Conservation (phyloP, 2,329 filamentous ascomycete species). For the Sclerotinia trifoliorum region DNA sequence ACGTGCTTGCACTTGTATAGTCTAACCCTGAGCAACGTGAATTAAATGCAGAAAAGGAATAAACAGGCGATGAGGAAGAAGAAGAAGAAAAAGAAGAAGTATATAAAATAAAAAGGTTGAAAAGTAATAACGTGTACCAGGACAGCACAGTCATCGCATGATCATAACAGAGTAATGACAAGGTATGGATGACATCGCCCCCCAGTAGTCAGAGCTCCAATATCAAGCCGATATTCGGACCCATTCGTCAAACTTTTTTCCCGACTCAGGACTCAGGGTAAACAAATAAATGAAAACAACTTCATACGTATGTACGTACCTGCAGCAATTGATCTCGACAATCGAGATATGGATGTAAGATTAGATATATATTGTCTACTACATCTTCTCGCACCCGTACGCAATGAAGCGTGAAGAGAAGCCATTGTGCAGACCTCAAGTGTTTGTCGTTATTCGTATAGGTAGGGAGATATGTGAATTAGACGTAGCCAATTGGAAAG, state of each 20-base stretch:
- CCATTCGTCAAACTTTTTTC: background rate
- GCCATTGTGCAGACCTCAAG: background rate
- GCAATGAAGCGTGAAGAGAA: constrained; percentile 12
- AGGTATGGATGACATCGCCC: background rate
- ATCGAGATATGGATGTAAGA: background rate
- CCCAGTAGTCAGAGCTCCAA: background rate
- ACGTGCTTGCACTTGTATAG: constrained; percentile 13
- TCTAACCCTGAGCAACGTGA: background rate
- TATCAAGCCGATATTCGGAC: constrained; percentile 4
- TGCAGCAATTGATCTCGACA: background rate
- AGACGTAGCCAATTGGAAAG: background rate
- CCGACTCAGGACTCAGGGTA: background rate
- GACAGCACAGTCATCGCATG: constrained; percentile 13
- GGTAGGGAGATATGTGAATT: background rate
- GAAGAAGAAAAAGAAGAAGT: background rate
- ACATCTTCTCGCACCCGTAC: constrained; percentile 10
- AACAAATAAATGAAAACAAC: background rate
- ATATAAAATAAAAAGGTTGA: background rate
- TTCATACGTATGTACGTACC: background rate
- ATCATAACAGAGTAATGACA: background rate
- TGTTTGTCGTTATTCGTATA: background rate
- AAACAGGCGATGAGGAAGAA: background rate
- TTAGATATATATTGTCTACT: constrained; percentile 2
- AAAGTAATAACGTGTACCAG: constrained; percentile 4
- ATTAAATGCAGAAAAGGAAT: background rate